Conservation (phyloP, 441 rosid genomes). For the Metrosideros polymorpha region DNA sequence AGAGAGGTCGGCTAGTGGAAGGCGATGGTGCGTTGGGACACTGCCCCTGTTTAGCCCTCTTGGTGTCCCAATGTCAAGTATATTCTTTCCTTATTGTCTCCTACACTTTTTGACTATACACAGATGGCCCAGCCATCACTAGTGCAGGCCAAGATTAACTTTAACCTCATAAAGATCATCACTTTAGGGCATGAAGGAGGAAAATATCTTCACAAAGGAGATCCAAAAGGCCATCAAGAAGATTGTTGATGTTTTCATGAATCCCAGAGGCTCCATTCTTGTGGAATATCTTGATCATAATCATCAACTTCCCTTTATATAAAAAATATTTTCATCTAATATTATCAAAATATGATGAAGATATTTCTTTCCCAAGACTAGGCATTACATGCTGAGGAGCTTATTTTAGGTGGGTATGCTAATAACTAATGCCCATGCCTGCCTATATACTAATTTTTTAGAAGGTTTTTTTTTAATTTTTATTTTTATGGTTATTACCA, state of each 20-base stretch:
- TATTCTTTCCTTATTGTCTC: background rate
- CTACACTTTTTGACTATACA: background rate
- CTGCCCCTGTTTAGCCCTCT: background rate
- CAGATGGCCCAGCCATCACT: background rate
- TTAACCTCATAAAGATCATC: background rate
- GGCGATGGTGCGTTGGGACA: background rate
- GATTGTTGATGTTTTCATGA: background rate
- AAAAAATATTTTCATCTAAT: background rate
- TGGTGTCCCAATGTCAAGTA: background rate
- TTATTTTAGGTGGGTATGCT: background rate
- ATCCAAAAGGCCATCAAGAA: background rate
- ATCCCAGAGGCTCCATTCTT: background rate
- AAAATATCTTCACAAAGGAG: background rate
- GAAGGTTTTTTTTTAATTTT: background rate
- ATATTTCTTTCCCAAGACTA: background rate
- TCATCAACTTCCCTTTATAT: background rate
- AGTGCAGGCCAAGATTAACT: background rate
- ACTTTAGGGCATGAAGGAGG: background rate
- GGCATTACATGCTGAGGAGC: background rate
- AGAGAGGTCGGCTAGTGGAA: conserved; percentile 10
- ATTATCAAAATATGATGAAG: background rate
- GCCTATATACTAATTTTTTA: background rate
- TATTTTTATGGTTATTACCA: too few relatives aligned
- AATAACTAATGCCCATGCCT: background rate
- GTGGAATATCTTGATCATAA: background rate